Conservation (phyloP, 2,329 filamentous ascomycete species). For the Alternaria metachromatica region DNA sequence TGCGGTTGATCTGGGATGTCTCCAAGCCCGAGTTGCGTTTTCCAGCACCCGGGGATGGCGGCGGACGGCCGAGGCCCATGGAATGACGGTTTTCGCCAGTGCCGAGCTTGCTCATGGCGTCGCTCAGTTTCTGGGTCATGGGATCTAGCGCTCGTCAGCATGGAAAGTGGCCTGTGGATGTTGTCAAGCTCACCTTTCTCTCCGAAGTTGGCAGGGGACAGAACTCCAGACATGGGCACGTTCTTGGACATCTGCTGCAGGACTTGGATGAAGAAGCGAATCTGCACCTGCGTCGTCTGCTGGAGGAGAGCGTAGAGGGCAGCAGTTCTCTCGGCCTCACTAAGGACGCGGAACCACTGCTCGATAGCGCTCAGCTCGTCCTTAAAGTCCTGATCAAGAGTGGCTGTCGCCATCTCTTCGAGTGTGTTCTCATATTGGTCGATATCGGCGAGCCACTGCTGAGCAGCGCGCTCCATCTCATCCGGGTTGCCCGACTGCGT, state of each 20-base stretch:
- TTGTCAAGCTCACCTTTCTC: conserved; percentile 76
- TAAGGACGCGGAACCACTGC: conserved; percentile 98
- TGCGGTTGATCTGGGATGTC: conserved; percentile 90
- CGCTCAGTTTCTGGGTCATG: conserved; percentile 93
- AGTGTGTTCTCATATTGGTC: conserved; percentile 99
- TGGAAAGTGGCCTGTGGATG: not conserved
- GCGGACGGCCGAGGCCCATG: conserved; percentile 72
- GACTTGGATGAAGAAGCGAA: conserved; percentile 98
- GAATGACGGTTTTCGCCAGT: conserved; percentile 89
- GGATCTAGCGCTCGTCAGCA: conserved; percentile 68
- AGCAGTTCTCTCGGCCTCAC: conserved; percentile 94
- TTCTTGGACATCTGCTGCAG: conserved; percentile 99
- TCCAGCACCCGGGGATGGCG: conserved; percentile 69
- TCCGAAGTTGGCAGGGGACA: conserved; percentile 90
- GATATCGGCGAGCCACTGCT: conserved; percentile 99
- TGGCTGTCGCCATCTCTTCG: conserved; percentile 98
- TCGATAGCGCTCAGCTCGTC: conserved; percentile 98
- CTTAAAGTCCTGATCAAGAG: conserved; percentile 99
- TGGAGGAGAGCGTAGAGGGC: conserved; percentile 94
- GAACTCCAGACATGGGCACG: conserved; percentile 93
- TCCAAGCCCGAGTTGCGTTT: conserved; percentile 97
- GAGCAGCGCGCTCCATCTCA: conserved; percentile 91
- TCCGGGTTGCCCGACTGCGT: conserved; percentile 72
- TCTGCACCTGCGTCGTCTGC: conserved; percentile 98
- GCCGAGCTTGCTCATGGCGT: conserved; percentile 95